These are phyloP conservation scores for Penicillium decumbens DNA, from an alignment of 2,329 filamentous ascomycete species.

Conservation along the genomic window DNA sequence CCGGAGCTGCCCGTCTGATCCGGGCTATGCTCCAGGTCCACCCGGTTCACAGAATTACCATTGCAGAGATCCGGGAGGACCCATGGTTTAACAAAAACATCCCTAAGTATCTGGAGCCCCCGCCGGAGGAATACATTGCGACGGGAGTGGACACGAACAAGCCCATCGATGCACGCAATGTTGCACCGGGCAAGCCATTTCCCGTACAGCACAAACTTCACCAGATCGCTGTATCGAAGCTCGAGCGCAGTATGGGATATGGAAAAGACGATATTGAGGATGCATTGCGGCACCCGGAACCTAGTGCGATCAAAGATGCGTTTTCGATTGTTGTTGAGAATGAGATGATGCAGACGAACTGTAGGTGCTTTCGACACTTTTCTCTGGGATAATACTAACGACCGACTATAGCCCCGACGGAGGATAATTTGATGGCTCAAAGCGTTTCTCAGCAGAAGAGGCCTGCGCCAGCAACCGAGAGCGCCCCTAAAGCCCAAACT, in stretches of 20 bases:
- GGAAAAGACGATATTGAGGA: constrained; percentile 92
- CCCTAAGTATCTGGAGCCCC: constrained; percentile 77
- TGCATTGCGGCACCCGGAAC: constrained; percentile 83
- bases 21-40: constrained; percentile 94
- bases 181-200: constrained; percentile 72
- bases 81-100: constrained; percentile 90
- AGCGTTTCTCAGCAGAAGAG: constrained; percentile 18
- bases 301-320: constrained; percentile 96
- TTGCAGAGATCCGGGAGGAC: constrained; percentile 87
- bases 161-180: constrained; percentile 75
- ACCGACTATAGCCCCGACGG: constrained; percentile 31
- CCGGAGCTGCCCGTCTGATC: constrained; percentile 69
- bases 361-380: constrained; percentile 52
- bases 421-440: constrained; percentile 31
- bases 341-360: constrained; percentile 91
- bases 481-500: constrained; percentile 21
- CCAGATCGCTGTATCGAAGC: constrained; percentile 86
- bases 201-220: constrained; percentile 86
- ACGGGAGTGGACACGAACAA: constrained; percentile 92
- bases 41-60: constrained; percentile 87
- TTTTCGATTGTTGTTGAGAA: constrained; percentile 98
- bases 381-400: constrained; percentile 6
- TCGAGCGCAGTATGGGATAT: constrained; percentile 98
- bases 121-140: constrained; percentile 86
- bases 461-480: constrained; percentile 28